Base-by-base conservation (phyloP, 2,329 filamentous ascomycete genomes). In the Eutypella sp. region DNA sequence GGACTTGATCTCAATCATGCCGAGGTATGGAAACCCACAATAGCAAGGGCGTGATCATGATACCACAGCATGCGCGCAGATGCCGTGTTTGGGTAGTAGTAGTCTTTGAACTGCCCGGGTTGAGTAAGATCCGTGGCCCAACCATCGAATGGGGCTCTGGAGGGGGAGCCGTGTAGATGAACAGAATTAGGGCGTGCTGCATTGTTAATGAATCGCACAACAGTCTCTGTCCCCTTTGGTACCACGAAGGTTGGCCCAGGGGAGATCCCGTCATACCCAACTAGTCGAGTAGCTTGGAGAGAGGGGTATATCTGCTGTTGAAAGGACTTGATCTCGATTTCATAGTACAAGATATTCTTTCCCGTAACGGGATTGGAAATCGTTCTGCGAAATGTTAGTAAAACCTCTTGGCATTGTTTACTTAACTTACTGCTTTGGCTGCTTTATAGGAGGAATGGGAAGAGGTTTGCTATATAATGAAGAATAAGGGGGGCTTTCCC, bases 1-100 rank as follows among this genome's bases (percentile, higher is more conserved):
- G 9, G 42, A 16, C 22, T 38, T 33, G 48, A 20, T 5, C 42
- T 38, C 38, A 43, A 42, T 7, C 39, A 20, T 6, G 23, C 36
- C 29, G 19, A 40, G 25, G 19, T 2, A 31, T 23, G 27, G 4
- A 11, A 1, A 19, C 62, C 53, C 37, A 63, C 64, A 19, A 61
- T 57, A 23, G 62, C 57, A 43, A 70, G 58, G 13, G 67, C 65
- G 46, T 68, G 66, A 49, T 73, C 74, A 52, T 82, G 77, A 51
- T 82, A 82, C 79, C 79, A 82, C 24, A 81, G 65, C 0, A 75
- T 68, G 31, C 78, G 69, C 2, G 70, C 75, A 33, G 66, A 68
- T 55, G 81, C 72, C 13, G 59, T 63, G 56, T 82, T 82, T 9
- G 78, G 78, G 52, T 79, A 83, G 58, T 81, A 82, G 58, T 82